Base-by-base conservation (phyloP, 257 asterid species). In the Solanum lignicaule region DNA sequence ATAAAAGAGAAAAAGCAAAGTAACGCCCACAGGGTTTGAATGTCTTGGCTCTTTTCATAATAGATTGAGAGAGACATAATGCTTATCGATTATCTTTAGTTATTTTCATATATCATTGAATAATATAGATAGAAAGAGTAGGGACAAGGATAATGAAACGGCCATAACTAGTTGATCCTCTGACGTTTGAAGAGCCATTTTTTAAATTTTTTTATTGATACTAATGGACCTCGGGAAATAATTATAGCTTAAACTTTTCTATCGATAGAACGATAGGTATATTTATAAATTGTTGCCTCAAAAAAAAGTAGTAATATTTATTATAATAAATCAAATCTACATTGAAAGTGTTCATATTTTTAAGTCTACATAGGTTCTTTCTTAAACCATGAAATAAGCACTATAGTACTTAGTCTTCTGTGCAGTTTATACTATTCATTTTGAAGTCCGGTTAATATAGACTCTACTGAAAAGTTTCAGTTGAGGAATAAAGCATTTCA, bases 391-490 rank as follows among this genome's bases (percentile, higher is more conserved):
- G 52, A 74, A 35, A 21, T 10, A 75, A 75, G 55, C 55, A n/a
- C 58, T 38, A n/a, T 23, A 11, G 55, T 75, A 35, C 32, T 1
- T 5, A n/a, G n/a, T n/a, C n/a, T n/a, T n/a, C n/a, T n/a, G n/a
- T n/a, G n/a, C n/a, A n/a, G n/a, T n/a, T n/a, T n/a, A n/a, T n/a
- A 15, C 9, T 15, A 0, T 29, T 13, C 12, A 5, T 14, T 69
- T 69, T 69, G n/a, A 31, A 6, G 12, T 15, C 20, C 4, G 12
- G 0, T 0, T 69, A 69, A 7, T 69, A 31, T 18, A 15, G 5
- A 29, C 9, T 31, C 0, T 0, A 0, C 5, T 29, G 2, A 13
- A 29, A 29, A 14, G 2, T 14, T 69, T 15, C 5, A 15, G 0
- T 69, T 69, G 1, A 3, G 2, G 29, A 14, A 13, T 13, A 29